Percentiles rank a stretch among this genome's conserved stretches.
Conservation (phyloP, 2,329 filamentous ascomycete species). For the Cytospora leucostoma region DNA sequence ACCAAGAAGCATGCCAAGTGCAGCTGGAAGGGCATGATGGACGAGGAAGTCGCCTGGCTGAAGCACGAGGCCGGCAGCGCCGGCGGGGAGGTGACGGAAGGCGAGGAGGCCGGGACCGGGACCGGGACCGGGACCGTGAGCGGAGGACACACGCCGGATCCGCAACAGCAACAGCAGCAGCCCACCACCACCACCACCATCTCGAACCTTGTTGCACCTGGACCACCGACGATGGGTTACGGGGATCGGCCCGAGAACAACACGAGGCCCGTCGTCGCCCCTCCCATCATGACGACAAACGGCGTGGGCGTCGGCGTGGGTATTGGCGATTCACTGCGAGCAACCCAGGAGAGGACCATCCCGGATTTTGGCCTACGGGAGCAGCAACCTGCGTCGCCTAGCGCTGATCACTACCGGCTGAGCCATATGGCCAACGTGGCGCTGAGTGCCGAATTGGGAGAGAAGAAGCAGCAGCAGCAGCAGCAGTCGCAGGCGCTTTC, state of each 20-base stretch:
- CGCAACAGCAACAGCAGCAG: slow-evolving; percentile 8
- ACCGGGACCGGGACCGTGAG: slow-evolving; percentile 28
- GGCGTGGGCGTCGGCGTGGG: background rate
- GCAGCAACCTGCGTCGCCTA: slow-evolving; percentile 8
- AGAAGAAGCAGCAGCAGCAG: slow-evolving; percentile 10
- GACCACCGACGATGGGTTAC: background rate
- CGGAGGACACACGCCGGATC: slow-evolving; percentile 29
- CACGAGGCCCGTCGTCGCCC: slow-evolving; percentile 14
- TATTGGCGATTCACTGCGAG: background rate
- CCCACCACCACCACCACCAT: slow-evolving; percentile 5
- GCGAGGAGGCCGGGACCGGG: slow-evolving; percentile 32
- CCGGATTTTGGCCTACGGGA: slow-evolving; percentile 20
- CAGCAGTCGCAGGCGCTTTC: slow-evolving; percentile 13
- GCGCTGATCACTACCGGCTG: slow-evolving; percentile 23
- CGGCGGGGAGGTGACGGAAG: slow-evolving; percentile 24
- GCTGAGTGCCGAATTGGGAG: slow-evolving; percentile 17
- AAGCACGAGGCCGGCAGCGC: slow-evolving; percentile 36
- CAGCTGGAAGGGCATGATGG: slow-evolving; percentile 78
- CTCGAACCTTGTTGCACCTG: background rate
- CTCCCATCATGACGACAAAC: slow-evolving; percentile 1
- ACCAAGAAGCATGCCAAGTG: slow-evolving; percentile 91
- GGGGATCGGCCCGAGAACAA: slow-evolving; percentile 10
- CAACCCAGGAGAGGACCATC: slow-evolving; percentile 5
- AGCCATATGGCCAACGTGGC: slow-evolving; percentile 26
- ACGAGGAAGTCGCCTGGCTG: slow-evolving; percentile 59